Percentiles rank a stretch among this genome's conserved stretches.
Evolutionary conservation across 441 rosid species (phyloP).

Genomic region (Arabidopsis hybrid): DNA sequence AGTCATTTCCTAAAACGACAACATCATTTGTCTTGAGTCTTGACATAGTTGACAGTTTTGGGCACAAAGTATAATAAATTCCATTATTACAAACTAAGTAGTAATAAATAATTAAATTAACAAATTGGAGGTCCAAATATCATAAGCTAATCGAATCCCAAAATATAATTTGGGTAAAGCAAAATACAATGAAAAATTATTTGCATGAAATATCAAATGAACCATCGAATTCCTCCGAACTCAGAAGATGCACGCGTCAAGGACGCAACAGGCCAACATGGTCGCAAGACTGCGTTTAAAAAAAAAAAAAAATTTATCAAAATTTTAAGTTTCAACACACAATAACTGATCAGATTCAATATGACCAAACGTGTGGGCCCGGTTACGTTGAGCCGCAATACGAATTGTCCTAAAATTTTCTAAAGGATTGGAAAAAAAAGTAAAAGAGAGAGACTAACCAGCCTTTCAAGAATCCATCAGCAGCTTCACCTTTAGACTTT

Average conservation of each 20-base stretch:
- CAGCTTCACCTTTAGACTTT: conserved; percentile 59
- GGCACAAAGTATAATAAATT: too few relatives aligned
- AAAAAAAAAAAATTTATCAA: neutral
- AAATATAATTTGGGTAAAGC: neutral
- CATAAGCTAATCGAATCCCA: conserved; percentile 14
- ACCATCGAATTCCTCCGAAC: conserved; percentile 10
- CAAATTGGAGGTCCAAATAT: conserved; percentile 10
- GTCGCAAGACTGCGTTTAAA: conserved; percentile 43
- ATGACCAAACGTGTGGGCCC: neutral
- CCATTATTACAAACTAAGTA: neutral
- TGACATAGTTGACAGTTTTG: too few relatives aligned
- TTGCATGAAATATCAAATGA: neutral
- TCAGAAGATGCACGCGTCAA: conserved; percentile 41
- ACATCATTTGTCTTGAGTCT: too few relatives aligned
- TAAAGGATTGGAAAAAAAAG: neutral
- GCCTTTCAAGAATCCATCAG: conserved; percentile 74
- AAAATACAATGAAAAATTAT: conserved; percentile 9
- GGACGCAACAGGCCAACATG: conserved; percentile 44
- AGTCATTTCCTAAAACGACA: too few relatives aligned
- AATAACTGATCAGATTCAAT: conserved; percentile 3
- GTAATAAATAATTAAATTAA: neutral
- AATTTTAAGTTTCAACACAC: neutral
- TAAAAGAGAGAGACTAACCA: conserved; percentile 48
- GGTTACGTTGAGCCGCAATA: conserved; percentile 1
- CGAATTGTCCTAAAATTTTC: neutral